Percentiles rank a stretch among this genome's conserved stretches.
Conservation (phyloP, 345 rosid species). For the Draba incana region DNA sequence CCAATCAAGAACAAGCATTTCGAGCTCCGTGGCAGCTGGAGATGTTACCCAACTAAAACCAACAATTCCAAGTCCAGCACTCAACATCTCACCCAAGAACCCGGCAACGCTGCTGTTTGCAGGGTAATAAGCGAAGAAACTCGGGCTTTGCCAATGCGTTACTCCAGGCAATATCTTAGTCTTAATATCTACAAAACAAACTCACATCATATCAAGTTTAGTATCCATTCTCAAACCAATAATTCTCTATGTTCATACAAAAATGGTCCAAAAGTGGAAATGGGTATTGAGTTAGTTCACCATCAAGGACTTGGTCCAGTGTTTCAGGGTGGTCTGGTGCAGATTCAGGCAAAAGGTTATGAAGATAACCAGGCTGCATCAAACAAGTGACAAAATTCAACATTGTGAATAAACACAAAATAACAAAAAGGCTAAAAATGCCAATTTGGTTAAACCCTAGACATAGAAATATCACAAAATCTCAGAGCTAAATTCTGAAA, state of each 20-base stretch:
- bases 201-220: neutral
- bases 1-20: conserved; percentile 92
- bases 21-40: conserved; percentile 95
- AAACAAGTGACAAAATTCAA: neutral
- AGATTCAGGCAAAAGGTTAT: conserved; percentile 67
- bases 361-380: conserved; percentile 89
- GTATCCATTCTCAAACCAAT: neutral
- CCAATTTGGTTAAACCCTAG: too few species aligned
- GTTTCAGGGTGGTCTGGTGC: conserved; percentile 84
- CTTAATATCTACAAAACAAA: conserved; percentile 57
- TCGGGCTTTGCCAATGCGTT: conserved; percentile 95
- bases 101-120: conserved; percentile 89
- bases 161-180: conserved; percentile 78
- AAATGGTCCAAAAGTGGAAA: conserved; percentile 1
- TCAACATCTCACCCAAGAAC: conserved; percentile 93
- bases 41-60: conserved; percentile 95
- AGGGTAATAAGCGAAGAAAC: conserved; percentile 81
- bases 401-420: conserved; percentile 1
- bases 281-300: conserved; percentile 43
- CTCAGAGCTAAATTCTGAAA: neutral
- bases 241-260: neutral
- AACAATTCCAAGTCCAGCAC: conserved; percentile 81
- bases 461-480: too few species aligned
- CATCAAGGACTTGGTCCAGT: conserved; percentile 74
- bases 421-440: neutral